Conservation (phyloP, 805 yeast species). For the Tetrapisispora nanseiensis region DNA sequence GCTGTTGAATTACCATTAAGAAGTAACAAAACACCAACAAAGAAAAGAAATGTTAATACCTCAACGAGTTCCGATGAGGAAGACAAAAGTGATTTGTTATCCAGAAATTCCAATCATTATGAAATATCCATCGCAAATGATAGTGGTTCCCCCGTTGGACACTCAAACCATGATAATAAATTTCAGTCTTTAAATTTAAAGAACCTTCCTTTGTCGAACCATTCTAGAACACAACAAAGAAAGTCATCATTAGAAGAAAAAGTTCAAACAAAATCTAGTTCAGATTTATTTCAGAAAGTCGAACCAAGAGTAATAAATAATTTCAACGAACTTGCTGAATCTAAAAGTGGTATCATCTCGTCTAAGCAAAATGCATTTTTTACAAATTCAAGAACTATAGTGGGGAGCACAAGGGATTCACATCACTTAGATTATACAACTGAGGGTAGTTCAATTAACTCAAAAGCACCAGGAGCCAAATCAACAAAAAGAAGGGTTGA, state of each 20-base stretch:
- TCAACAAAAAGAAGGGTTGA: background rate
- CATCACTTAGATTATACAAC: too few species aligned
- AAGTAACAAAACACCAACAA: conserved; percentile 28
- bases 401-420: background rate
- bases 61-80: conserved; percentile 3
- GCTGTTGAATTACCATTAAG: conserved; percentile 25
- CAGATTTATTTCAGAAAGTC: background rate
- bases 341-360: too few species aligned
- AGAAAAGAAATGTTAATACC: conserved; percentile 6
- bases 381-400: background rate
- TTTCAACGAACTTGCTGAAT: conserved; percentile 14
- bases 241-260: conserved; percentile 4
- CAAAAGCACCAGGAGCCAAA: too few species aligned
- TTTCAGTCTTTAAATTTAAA: background rate
- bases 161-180: conserved; percentile 14
- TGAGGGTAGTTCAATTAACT: too few species aligned
- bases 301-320: conserved; percentile 14
- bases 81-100: background rate
- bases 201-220: background rate
- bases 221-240: background rate
- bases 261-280: conserved; percentile 1
- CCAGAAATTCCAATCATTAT: conserved; percentile 7
- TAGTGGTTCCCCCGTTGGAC: conserved; percentile 25
- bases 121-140: conserved; percentile 28
- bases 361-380: background rate